phyloP scores from a whole-genome alignment of 2,329 filamentous ascomycete genomes.

The Simplicillium aogashimaense region DNA sequence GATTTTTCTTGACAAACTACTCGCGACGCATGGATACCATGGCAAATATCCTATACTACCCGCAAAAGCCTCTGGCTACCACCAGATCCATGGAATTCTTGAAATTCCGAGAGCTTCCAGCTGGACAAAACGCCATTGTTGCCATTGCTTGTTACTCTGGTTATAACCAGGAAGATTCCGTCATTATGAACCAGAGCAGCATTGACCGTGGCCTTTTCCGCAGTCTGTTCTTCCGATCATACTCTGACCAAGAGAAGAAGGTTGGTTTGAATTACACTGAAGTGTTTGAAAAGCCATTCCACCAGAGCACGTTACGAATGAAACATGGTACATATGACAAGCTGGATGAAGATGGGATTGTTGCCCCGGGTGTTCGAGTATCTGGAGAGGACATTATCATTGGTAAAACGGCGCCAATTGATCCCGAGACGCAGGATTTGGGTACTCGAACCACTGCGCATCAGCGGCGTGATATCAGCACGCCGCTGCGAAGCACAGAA shows the following conservation, averaged over 20 bases:
- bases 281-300: slow-evolving; percentile 88
- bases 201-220: slow-evolving; percentile 96
- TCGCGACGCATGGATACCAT: slow-evolving; percentile 97
- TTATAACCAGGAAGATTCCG: slow-evolving; percentile 99
- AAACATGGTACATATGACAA: slow-evolving; percentile 97
- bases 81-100: slow-evolving; percentile 98
- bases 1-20: slow-evolving; percentile 96
- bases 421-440: slow-evolving; percentile 84
- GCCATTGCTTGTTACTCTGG: slow-evolving; percentile 96
- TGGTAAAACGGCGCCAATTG: slow-evolving; percentile 93
- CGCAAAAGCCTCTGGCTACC: slow-evolving; percentile 92
- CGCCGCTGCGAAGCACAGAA: slow-evolving; percentile 87
- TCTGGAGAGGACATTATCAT: slow-evolving; percentile 99
- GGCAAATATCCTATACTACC: slow-evolving; percentile 98
- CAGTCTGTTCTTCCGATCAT: slow-evolving; percentile 94
- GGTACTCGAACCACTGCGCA: slow-evolving; percentile 86
- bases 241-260: slow-evolving; percentile 94
- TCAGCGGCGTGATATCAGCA: slow-evolving; percentile 91
- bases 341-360: slow-evolving; percentile 90
- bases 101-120: slow-evolving; percentile 93
- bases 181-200: slow-evolving; percentile 99
- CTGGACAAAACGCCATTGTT: slow-evolving; percentile 96
- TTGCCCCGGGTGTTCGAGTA: slow-evolving; percentile 86
- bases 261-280: slow-evolving; percentile 90
- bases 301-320: slow-evolving; percentile 77